Base-by-base conservation (phyloP, 495 filamentous ascomycete species). In the Neurospora cerealis region DNA sequence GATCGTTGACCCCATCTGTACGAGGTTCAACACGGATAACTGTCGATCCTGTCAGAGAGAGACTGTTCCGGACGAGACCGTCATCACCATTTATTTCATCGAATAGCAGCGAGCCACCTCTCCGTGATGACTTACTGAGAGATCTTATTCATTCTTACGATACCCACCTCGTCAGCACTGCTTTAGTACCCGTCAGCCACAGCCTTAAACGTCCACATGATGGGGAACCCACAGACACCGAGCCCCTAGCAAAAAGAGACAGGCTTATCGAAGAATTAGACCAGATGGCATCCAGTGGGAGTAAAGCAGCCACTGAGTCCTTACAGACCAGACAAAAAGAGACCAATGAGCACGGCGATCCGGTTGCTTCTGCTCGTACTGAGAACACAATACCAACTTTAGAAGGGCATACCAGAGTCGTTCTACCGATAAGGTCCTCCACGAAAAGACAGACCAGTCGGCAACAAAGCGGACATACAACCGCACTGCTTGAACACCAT, bases 241-340 rank as follows among this genome's bases (percentile, higher is more conserved):
- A 78, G 41, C 80, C 75, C 3, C 36, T 66, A 2, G 69, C 79
- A n/a, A 81, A 80, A 69, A 71, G 80, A 60, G 80, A 81, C 44
- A 79, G 71, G 37, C 77, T 79, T 38, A 74, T 69, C 4, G 79
- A 80, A 60, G 80, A 80, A 46, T 70, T 81, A 10, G 76, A 78
- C 6, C 54, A 72, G 11, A 73, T 80, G 72, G 39, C 34, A 19
- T 70, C 71, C 4, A 7, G 13, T 66, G 28, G 28, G 28, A 66
- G 54, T 9, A 66, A 66, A 66, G 54, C 13, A 9, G 28, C 54
- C 13, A 34, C 8, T 3, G 28, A 66, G 15, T 66, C 15, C 24
- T 17, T 66, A 36, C 54, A 34, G 28, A 28, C 28, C 28, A 66
- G 28, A 36, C 54, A 36, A 34, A 66, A 19, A 8, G 54, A 66